Evolutionary conservation across 208 protist genomes (phyloP).

Genomic region (Acanthamoeba lenticulata): DNA sequence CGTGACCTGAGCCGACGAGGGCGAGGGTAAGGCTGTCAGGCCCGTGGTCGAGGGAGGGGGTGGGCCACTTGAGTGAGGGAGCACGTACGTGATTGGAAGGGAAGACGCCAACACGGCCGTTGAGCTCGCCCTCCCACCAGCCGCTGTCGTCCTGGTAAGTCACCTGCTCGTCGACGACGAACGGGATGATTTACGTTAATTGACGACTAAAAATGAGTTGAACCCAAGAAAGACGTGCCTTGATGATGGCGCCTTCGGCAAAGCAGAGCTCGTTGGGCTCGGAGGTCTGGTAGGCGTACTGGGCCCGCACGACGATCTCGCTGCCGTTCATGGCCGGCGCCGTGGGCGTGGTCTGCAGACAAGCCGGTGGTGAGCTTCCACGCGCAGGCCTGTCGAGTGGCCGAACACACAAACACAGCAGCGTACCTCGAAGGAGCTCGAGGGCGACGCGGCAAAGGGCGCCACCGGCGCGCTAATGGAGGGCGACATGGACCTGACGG

Average conservation of each 20-base stretch:
- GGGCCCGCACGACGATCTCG: not conserved
- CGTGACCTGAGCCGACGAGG: not conserved
- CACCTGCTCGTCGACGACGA: not conserved
- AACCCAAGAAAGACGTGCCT: not conserved
- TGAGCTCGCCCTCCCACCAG: slow-evolving; percentile 63
- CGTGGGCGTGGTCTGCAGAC: not conserved
- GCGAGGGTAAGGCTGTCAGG: too few species aligned
- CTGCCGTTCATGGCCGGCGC: not conserved
- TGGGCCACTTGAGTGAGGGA: too few species aligned
- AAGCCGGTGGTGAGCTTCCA: not conserved
- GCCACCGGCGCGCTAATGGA: not conserved
- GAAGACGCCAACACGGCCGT: slow-evolving; percentile 41
- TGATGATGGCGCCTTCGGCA: not conserved
- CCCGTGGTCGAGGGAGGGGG: not conserved
- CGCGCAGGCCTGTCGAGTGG: too few species aligned
- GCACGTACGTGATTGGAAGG: slow-evolving; percentile 36
- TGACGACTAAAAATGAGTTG: not conserved
- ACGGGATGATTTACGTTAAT: not conserved
- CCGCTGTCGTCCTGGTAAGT: slow-evolving; percentile 62
- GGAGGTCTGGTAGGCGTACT: not conserved
- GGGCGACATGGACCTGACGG: not conserved
- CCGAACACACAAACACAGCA: too few species aligned
- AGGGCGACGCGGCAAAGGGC: too few species aligned
- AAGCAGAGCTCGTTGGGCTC: slow-evolving; percentile 42
- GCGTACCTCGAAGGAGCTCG: too few species aligned